Conservation (phyloP, 306 rosid species). For the Quercus robur region DNA sequence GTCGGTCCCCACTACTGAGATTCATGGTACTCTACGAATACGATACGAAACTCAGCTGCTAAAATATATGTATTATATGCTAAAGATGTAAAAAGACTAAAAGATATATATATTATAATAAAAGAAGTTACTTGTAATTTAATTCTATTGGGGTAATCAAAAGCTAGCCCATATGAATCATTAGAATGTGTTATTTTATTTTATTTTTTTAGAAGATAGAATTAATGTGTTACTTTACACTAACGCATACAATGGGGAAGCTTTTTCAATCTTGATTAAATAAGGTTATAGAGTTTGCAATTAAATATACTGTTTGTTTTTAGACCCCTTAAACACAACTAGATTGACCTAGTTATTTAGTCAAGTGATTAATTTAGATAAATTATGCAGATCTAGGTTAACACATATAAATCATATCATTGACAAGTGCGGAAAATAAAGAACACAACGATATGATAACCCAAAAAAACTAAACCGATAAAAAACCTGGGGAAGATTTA, state of each 20-base stretch:
- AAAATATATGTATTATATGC: neutral
- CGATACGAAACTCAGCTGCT: too few species aligned
- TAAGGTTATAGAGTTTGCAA: neutral
- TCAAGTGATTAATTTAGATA: too few species aligned
- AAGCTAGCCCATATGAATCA: neutral
- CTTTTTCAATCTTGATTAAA: neutral
- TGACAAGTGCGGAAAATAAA: too few species aligned
- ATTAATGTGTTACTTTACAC: neutral
- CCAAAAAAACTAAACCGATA: too few species aligned
- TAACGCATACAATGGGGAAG: neutral
- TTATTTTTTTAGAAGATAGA: too few species aligned
- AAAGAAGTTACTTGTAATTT: neutral
- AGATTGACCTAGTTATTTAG: too few species aligned
- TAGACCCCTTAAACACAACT: too few species aligned
- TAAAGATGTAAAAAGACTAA: neutral
- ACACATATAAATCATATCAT: too few species aligned
- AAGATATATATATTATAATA: neutral
- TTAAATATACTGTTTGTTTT: neutral
- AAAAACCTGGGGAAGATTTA: too few species aligned
- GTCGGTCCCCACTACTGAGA: constrained; percentile 20
- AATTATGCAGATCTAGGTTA: too few species aligned
- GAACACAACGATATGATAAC: too few species aligned
- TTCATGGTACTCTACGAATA: constrained; percentile 26
- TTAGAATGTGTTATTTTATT: neutral
- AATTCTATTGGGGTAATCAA: neutral